phyloP scores from a whole-genome alignment of 495 filamentous ascomycete genomes.

The Thermothielavioides terrestris region DNA sequence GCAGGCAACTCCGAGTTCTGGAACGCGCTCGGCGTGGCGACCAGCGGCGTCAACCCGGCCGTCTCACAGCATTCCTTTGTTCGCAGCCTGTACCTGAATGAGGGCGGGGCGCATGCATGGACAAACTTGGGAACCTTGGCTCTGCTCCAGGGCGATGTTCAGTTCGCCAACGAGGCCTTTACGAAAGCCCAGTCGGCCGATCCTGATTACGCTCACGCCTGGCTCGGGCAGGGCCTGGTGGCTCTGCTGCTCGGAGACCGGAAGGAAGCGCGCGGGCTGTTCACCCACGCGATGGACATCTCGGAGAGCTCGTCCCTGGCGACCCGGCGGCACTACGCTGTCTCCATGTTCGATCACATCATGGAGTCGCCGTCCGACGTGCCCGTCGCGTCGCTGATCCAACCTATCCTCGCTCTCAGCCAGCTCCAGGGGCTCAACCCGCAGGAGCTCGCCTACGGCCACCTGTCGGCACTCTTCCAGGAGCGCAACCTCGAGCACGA shows the following conservation, averaged over 20 bases:
- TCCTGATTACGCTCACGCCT: conserved; percentile 84
- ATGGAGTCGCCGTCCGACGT: conserved; percentile 44
- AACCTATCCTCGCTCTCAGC: conserved; percentile 78
- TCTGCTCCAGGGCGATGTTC: conserved; percentile 68
- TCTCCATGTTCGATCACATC: conserved; percentile 72
- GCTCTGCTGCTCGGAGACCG: conserved; percentile 63
- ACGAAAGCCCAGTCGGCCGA: conserved; percentile 86
- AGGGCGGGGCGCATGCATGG: conserved; percentile 73
- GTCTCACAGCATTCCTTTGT: conserved; percentile 93
- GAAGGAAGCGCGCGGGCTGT: conserved; percentile 70
- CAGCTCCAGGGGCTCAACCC: conserved; percentile 65
- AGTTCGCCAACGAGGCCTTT: conserved; percentile 82
- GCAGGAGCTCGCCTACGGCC: conserved; percentile 57
- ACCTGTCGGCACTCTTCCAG: conserved; percentile 70
- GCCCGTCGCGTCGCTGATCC: conserved; percentile 49
- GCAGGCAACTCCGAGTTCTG: conserved; percentile 95
- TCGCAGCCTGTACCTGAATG: conserved; percentile 87
- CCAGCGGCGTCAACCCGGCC: conserved; percentile 70
- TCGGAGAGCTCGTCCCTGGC: conserved; percentile 62
- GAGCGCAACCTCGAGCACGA: conserved; percentile 64
- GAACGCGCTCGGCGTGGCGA: conserved; percentile 90
- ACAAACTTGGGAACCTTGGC: conserved; percentile 85
- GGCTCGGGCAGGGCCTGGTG: conserved; percentile 86
- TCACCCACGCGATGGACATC: conserved; percentile 95
- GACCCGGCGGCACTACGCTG: conserved; percentile 65